Base-by-base conservation (phyloP, 306 rosid species). In the Nissolia schottii region DNA sequence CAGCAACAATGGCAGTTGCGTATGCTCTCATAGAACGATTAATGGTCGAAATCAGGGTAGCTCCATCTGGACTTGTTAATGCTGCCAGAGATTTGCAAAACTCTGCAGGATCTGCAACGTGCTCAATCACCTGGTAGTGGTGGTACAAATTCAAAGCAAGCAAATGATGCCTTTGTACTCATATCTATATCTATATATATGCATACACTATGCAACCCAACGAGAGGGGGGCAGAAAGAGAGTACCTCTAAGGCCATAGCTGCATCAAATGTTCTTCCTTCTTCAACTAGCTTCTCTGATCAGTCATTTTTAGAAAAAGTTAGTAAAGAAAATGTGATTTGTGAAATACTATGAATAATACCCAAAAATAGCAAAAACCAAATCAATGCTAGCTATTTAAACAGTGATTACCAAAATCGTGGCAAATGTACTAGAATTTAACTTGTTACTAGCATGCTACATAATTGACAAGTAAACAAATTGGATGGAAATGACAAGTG, bases 121-220 rank as follows among this genome's bases (percentile, higher is more conserved):
- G 98, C 87, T 94, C 97, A 67, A 91, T 94, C 41, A 94, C 96
- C 98, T 91, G 71, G 41, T n/a, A n/a, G n/a, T n/a, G n/a, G n/a
- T n/a, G n/a, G n/a, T 6, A 48, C 38, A 46, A 55, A 56, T 73
- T 58, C 70, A 46, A 71, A 35, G 59, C 29, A 22, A 29, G 18
- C 27, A 69, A 19, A 37, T 41, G n/a, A n/a, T n/a, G n/a, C n/a
- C n/a, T n/a, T n/a, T n/a, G n/a, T n/a, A n/a, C n/a, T n/a, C n/a
- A n/a, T n/a, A n/a, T n/a, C n/a, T n/a, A n/a, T n/a, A n/a, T n/a
- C n/a, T n/a, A n/a, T n/a, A n/a, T n/a, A n/a, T n/a, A n/a, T n/a
- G n/a, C n/a, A n/a, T n/a, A n/a, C n/a, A n/a, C n/a, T n/a, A n/a
- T n/a, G n/a, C n/a, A n/a, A n/a, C n/a, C n/a, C n/a, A 37, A 2